Percentiles rank a stretch among this genome's conserved stretches.
These are phyloP conservation scores for Colletotrichum salicis DNA, from an alignment of 2,329 filamentous ascomycete species.

Conservation along the genomic window DNA sequence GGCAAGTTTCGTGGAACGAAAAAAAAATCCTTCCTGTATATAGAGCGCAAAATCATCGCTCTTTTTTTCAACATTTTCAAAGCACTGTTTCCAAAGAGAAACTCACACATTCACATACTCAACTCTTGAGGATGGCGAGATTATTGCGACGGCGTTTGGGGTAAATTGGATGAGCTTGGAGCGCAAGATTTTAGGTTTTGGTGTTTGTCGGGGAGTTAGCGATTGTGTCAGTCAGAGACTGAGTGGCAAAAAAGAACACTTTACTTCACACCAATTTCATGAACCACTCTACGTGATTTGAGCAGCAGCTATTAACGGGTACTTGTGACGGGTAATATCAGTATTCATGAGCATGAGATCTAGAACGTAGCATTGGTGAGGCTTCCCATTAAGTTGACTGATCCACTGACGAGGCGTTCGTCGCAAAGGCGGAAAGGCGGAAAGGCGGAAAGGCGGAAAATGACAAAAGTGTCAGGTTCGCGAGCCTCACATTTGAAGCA, in stretches of 20 bases:
- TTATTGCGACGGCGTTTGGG: constrained; percentile 10
- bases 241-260: neutral
- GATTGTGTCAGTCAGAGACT: neutral
- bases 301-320: neutral
- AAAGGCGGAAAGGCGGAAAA: neutral
- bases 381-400: neutral
- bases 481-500: neutral
- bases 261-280: neutral
- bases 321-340: neutral
- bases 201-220: neutral
- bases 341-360: neutral
- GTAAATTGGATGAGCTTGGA: neutral
- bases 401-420: neutral
- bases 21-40: neutral
- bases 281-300: neutral
- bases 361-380: neutral
- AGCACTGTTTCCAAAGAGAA: neutral
- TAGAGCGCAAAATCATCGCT: constrained; percentile 3
- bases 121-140: neutral
- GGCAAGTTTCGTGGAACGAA: neutral
- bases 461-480: neutral
- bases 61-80: neutral
- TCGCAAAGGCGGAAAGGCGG: neutral
- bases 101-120: neutral
- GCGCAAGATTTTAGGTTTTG: neutral